Evolutionary conservation across 164 flowering plant species (phyloP), one percentile per base, ranked within the genome.

Genomic region (Sedum album): DNA sequence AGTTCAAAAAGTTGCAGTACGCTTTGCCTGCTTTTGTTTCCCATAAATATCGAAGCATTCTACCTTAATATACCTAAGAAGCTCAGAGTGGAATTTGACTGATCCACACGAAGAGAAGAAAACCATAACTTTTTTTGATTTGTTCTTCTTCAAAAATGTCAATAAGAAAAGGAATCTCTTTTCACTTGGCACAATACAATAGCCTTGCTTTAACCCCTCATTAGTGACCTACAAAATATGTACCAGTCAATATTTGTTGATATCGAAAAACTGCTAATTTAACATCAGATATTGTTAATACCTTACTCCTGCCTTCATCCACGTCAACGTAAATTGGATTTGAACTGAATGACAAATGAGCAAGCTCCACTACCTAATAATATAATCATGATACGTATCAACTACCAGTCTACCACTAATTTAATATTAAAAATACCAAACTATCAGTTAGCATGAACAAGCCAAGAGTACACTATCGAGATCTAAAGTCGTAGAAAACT

Each of bases 61-160:
- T 31, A 95, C 78, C 9, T 83, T 72, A 69, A 92, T 88, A 74
- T 88, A 89, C 69, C 80, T 81, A 25, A 95, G 90, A 71, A 95
- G 88, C 44, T 90, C 99, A 1, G 93, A 76, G 61, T 95, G 97
- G 75, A 75, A 95, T 66, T 92, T 90, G 65, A 95, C 99, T 0
- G 99, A 95, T 74, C 88, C 84, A 63, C 97, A 92, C 0, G 99
- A 87, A 28, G 99, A 95, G 80, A 95, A 90, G 85, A 95, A 95
- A 61, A 90, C 98, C 99, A 95, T 95, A 65, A 92, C 85, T 84
- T 95, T 95, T 86, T 95, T 90, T 62, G 90, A 79, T 66, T 74
- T 69, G 70, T 90, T 86, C 74, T 84, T 86, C 79, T 84, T 95
- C 83, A 95, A 76, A 78, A 95, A 95, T 25, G 97, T 82, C 74